These are phyloP conservation scores for Eruca vesicaria DNA, from an alignment of 441 rosid genomes.

Conservation along the genomic window DNA sequence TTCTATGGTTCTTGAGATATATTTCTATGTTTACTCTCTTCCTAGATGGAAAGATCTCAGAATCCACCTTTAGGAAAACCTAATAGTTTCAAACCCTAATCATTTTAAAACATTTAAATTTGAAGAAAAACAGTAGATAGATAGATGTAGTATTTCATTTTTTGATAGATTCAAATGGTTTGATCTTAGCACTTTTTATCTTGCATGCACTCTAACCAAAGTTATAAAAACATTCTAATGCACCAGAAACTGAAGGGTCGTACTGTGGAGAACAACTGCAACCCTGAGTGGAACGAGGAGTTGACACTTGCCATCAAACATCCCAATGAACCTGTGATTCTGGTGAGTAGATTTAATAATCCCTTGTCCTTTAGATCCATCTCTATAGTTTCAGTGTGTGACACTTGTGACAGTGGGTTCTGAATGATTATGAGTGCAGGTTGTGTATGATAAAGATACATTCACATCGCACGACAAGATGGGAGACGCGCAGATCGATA, in stretches of 20 bases:
- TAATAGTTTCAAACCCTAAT: background rate
- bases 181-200: background rate
- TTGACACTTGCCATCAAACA: constrained; percentile 44
- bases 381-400: background rate
- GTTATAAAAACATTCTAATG: constrained; percentile 1
- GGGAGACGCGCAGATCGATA: constrained; percentile 51
- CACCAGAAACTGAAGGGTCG: constrained; percentile 53
- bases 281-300: constrained; percentile 69
- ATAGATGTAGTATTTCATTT: background rate
- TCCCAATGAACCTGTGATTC: constrained; percentile 33
- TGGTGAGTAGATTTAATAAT: constrained; percentile 36
- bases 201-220: background rate
- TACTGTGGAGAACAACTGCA: constrained; percentile 45
- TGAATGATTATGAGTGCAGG: constrained; percentile 17
- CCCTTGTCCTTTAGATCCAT: background rate
- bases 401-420: background rate
- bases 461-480: constrained; percentile 52
- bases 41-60: background rate
- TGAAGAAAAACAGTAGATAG: background rate
- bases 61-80: background rate
- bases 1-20: background rate
- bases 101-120: background rate
- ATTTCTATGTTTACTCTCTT: background rate
- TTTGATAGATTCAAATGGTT: background rate
- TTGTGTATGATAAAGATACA: constrained; percentile 56